Evolutionary conservation across 2,329 filamentous ascomycete genomes (phyloP).

Genomic region (Sphaceloma murrayae): DNA sequence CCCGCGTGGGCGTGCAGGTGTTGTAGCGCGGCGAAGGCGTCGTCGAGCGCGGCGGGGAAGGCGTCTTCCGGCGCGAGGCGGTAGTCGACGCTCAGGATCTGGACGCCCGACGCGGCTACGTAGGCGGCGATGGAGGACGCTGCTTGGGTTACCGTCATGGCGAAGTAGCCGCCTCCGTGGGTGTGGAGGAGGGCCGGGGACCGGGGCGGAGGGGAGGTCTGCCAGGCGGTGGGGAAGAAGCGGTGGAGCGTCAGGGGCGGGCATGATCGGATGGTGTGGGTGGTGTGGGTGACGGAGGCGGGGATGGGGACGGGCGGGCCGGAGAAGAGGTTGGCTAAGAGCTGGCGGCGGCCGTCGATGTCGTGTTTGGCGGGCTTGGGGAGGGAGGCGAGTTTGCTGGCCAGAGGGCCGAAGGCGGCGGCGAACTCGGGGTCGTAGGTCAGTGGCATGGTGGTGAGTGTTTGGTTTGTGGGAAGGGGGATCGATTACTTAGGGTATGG

Average conservation of each 20-base stretch:
- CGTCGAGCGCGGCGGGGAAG: slow-evolving; percentile 21
- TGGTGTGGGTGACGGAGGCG: slow-evolving; percentile 16
- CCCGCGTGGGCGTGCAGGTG: slow-evolving; percentile 33
- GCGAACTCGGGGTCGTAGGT: slow-evolving; percentile 19
- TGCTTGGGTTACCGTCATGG: slow-evolving; percentile 25
- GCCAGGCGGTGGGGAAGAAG: slow-evolving; percentile 21
- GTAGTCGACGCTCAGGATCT: slow-evolving; percentile 35
- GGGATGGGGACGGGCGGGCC: slow-evolving; percentile 9
- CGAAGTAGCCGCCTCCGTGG: slow-evolving; percentile 37
- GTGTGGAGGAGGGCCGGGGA: slow-evolving; percentile 28
- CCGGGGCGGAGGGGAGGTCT: slow-evolving; percentile 9
- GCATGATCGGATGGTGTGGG: slow-evolving; percentile 12
- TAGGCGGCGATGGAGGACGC: slow-evolving; percentile 23
- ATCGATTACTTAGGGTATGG: background rate
- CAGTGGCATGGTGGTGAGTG: slow-evolving; percentile 18
- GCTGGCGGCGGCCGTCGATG: slow-evolving; percentile 18
- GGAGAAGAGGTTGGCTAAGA: slow-evolving; percentile 16
- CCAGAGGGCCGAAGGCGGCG: slow-evolving; percentile 15
- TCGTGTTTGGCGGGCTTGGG: slow-evolving; percentile 18
- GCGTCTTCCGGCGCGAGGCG: slow-evolving; percentile 22
- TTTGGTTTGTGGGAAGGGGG: background rate
- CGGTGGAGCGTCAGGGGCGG: slow-evolving; percentile 21
- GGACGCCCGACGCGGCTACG: slow-evolving; percentile 26
- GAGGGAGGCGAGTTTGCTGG: slow-evolving; percentile 10
- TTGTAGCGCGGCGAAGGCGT: slow-evolving; percentile 25